Conservation (phyloP, 2,329 filamentous ascomycete genomes). For the Teratosphaeria gauchensis region DNA sequence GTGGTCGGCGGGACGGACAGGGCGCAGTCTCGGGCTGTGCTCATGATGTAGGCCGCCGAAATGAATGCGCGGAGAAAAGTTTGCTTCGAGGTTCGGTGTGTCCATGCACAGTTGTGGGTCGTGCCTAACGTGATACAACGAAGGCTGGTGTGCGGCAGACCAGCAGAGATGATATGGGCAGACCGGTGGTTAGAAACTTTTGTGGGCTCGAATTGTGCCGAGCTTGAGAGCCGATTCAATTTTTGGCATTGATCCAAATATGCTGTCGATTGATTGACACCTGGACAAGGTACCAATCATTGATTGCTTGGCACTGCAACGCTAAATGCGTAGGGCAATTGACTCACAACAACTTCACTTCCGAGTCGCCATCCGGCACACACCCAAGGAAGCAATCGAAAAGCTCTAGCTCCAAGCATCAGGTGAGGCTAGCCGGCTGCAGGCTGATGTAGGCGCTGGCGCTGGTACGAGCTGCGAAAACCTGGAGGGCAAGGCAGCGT, state of each 20-base stretch:
- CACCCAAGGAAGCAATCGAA: background rate
- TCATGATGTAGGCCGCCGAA: background rate
- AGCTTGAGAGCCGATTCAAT: too few relatives aligned
- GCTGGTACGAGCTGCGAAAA: background rate
- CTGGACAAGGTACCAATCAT: too few relatives aligned
- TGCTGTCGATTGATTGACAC: too few relatives aligned
- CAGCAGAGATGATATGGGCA: too few relatives aligned
- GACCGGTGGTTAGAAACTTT: too few relatives aligned
- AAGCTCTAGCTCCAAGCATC: background rate
- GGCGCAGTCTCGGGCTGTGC: background rate
- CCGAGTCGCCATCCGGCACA: too few relatives aligned
- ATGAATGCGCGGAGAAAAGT: background rate
- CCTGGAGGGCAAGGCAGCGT: background rate
- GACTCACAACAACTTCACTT: too few relatives aligned
- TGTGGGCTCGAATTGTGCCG: too few relatives aligned
- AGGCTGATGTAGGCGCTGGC: background rate
- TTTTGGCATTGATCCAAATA: too few relatives aligned
- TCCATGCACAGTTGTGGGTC: background rate
- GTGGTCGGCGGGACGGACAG: background rate
- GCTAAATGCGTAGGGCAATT: too few relatives aligned
- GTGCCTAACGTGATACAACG: background rate
- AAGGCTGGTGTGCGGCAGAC: background rate
- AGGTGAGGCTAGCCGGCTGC: background rate
- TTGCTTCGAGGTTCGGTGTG: background rate
- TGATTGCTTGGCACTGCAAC: too few relatives aligned